A percentile compares a stretch with the other conserved stretches of the same genome.
These are phyloP conservation scores for Fusarium sororula DNA, from an alignment of 2,329 filamentous ascomycete genomes.

Conservation along the genomic window DNA sequence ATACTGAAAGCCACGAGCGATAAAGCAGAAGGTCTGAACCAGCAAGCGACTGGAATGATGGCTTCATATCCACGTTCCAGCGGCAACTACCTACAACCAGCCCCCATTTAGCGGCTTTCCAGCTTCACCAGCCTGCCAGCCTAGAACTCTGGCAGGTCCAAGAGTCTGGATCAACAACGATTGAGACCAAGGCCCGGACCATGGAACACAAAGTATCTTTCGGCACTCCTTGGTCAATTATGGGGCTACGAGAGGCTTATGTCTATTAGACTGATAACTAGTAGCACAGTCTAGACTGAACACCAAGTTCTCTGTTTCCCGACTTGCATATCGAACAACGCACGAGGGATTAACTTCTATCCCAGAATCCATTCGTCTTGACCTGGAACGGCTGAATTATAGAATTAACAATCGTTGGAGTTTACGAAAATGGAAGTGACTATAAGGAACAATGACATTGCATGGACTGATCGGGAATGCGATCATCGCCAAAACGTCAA, in stretches of 20 bases:
- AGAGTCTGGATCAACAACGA: neutral
- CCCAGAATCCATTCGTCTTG: neutral
- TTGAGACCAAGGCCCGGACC: neutral
- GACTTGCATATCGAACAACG: neutral
- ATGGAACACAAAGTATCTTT: neutral
- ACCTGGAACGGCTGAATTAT: neutral
- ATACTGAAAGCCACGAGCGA: neutral
- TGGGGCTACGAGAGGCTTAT: neutral
- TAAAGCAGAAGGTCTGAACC: too few species aligned
- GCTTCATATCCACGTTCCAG: neutral
- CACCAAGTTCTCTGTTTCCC: neutral
- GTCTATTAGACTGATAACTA: neutral
- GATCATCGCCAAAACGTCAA: neutral
- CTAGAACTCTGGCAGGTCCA: neutral
- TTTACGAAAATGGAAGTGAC: neutral
- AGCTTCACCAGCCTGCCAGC: neutral
- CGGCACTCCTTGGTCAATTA: neutral
- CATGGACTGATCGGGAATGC: neutral
- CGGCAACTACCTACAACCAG: neutral
- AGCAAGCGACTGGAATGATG: conserved; percentile 7
- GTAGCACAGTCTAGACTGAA: neutral
- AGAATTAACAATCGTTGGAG: neutral
- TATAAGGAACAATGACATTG: neutral
- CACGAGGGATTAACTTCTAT: neutral
- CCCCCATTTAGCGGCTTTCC: neutral